Evolutionary conservation across 257 asterid species (phyloP), one percentile per base, ranked within the genome.

Genomic region (Capsicum chinense): DNA sequence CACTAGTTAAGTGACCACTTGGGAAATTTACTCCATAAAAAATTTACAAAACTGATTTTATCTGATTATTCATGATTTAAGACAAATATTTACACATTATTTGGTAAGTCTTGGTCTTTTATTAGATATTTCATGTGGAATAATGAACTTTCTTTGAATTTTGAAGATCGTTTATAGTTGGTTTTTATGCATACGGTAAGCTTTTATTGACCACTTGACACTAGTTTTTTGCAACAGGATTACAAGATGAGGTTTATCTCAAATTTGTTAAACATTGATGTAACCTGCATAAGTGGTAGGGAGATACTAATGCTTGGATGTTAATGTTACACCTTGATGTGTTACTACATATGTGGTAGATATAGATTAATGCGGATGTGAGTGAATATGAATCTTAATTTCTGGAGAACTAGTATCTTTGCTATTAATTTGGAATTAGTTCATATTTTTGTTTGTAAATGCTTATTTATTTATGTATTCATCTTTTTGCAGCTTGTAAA

Each of bases 401-500:
- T 52, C 81, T 76, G 81, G 26, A 54, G 47, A 76, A 76, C 48
- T 52, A 50, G 80, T 74, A 26, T 76, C 81, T 26, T 47, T 54
- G 63, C 81, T 76, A 26, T 26, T 76, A 76, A 52, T 47, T 26
- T 52, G 63, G 63, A 76, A 76, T 7, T 26, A 54, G 57, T 76
- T 54, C 80, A 76, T 54, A 76, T 76, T 52, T 76, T 42, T 50
- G 26, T 54, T 54, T 78, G 64, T 14, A 54, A 54, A 78, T 54
- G 26, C 35, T 84, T 33, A 13, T 66, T 66, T 83, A 7, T 33
- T 48, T 39, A 79, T 21, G 16, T 84, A 13, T 57, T 76, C 84
- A 39, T 16, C 15, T 60, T 58, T 84, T 79, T 88, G 90, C 98
- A 97, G 99, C 84, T 93, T 52, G 96, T 95, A 89, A 95, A 92